Evolutionary conservation across 257 asterid genomes (phyloP).

Genomic region (Nicotiana tabacum): DNA sequence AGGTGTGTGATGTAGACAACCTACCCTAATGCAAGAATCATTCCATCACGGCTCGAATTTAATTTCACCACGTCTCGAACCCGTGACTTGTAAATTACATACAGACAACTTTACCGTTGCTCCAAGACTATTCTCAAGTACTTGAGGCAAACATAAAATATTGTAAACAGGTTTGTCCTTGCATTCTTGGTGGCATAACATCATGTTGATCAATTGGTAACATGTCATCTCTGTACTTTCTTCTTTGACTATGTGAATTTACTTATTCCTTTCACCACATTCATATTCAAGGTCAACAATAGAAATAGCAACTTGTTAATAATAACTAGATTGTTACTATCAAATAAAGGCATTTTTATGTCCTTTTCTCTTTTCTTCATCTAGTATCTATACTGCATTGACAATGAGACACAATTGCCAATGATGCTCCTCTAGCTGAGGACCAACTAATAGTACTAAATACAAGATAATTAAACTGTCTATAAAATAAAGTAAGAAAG

Average conservation of each 20-base stretch:
- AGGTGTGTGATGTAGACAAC: no score
- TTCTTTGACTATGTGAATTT: background rate
- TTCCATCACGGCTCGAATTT: no score
- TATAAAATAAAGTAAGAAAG: background rate
- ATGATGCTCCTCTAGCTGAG: background rate
- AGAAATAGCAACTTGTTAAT: background rate
- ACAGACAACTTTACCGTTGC: no score
- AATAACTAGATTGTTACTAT: background rate
- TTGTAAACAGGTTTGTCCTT: background rate
- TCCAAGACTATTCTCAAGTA: no score
- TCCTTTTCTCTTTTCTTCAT: background rate
- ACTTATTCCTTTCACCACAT: background rate
- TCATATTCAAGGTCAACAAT: background rate
- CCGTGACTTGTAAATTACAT: no score
- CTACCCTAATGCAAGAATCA: no score
- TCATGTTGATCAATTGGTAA: background rate
- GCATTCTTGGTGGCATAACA: background rate
- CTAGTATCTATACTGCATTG: background rate
- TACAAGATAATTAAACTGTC: background rate
- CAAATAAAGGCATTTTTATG: background rate
- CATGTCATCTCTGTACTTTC: slow-evolving; percentile 2
- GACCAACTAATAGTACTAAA: background rate
- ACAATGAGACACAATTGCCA: background rate
- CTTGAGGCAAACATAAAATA: background rate
- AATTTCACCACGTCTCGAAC: no score